A percentile compares a stretch with the other conserved stretches of the same genome.
These are phyloP conservation scores for Pyricularia grisea DNA, from an alignment of 2,329 filamentous ascomycete species.

Conservation along the genomic window DNA sequence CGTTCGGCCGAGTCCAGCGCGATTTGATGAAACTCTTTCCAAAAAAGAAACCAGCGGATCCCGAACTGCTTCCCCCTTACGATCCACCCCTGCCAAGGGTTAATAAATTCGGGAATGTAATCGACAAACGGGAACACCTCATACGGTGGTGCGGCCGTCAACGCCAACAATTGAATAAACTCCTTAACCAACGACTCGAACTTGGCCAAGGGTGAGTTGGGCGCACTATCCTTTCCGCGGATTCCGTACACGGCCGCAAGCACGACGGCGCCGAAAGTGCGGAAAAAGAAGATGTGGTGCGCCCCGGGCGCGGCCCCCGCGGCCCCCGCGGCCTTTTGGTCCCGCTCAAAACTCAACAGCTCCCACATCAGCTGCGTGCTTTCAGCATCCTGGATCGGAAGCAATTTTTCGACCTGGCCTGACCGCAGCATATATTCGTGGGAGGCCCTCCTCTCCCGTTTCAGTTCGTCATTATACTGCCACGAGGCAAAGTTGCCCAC, in stretches of 20 bases:
- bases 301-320: too few relatives aligned
- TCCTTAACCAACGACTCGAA: not conserved
- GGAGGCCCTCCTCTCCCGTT: not conserved
- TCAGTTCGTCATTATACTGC: slow-evolving; percentile 17
- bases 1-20: slow-evolving; percentile 25
- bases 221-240: slow-evolving; percentile 21
- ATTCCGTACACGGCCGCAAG: slow-evolving; percentile 34
- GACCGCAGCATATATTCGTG: slow-evolving; percentile 14
- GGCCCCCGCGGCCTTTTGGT: not conserved
- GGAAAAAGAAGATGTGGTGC: not conserved
- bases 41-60: not conserved
- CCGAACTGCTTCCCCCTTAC: slow-evolving; percentile 25
- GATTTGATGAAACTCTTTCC: slow-evolving; percentile 16
- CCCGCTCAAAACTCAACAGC: slow-evolving; percentile 19
- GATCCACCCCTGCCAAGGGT: slow-evolving; percentile 30
- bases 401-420: slow-evolving; percentile 24
- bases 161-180: slow-evolving; percentile 6
- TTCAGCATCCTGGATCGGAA: slow-evolving; percentile 38
- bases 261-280: slow-evolving; percentile 25
- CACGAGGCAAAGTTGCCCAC: not conserved
- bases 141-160: slow-evolving; percentile 32
- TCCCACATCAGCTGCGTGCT: slow-evolving; percentile 32
- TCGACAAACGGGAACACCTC: slow-evolving; percentile 34
- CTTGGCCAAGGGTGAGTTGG: not conserved
- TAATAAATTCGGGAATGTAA: slow-evolving; percentile 30